phyloP scores from a whole-genome alignment of 108 stramenopile species.

The Pseudonitzschia multiseries region DNA sequence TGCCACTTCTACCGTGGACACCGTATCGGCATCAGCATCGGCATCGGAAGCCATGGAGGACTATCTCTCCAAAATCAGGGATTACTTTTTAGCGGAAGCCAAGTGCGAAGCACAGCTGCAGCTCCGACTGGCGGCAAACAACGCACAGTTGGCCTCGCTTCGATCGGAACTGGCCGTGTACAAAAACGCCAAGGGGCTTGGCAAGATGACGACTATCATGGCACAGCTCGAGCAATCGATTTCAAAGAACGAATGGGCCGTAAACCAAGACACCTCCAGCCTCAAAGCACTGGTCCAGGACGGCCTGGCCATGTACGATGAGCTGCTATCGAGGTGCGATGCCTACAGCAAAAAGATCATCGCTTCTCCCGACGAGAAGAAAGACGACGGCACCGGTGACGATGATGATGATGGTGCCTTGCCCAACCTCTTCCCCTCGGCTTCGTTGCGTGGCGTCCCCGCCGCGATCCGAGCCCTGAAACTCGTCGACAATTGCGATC shows the following conservation, averaged over 20 bases:
- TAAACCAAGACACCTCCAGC: slow-evolving; percentile 4
- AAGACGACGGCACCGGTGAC: neutral
- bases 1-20: neutral
- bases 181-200: slow-evolving; percentile 16
- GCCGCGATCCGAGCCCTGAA: slow-evolving; percentile 2
- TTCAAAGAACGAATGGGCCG: slow-evolving; percentile 3
- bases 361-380: neutral
- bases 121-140: slow-evolving; percentile 3
- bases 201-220: slow-evolving; percentile 26
- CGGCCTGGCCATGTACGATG: slow-evolving; percentile 19
- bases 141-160: slow-evolving; percentile 10
- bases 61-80: slow-evolving; percentile 17
- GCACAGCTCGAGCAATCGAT: slow-evolving; percentile 26
- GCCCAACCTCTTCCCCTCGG: slow-evolving; percentile 1
- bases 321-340: slow-evolving; percentile 14
- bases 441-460: slow-evolving; percentile 12
- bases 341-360: slow-evolving; percentile 1
- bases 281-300: slow-evolving; percentile 3
- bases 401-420: no score
- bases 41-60: slow-evolving; percentile 27
- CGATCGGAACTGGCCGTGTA: slow-evolving; percentile 22
- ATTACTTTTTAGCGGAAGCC: slow-evolving; percentile 35
- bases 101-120: slow-evolving; percentile 6
- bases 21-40: no score
- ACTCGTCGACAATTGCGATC: slow-evolving; percentile 12